phyloP scores from a whole-genome alignment of 768 basidiomycete species.

The Termitomyces sp. region DNA sequence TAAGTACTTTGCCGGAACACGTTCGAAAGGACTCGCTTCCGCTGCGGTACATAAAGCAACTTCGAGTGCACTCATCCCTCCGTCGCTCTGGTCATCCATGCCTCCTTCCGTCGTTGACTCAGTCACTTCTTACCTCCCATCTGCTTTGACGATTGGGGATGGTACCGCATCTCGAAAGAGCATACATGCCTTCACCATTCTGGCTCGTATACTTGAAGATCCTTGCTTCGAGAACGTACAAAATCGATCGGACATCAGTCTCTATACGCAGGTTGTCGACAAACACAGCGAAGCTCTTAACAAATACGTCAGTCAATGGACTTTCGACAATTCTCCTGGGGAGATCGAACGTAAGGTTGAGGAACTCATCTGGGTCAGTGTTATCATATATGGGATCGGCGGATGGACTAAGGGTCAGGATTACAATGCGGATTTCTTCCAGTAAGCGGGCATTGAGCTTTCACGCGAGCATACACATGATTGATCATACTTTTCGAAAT shows the following conservation, averaged over 20 bases:
- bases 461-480: background rate
- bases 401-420: constrained; percentile 36
- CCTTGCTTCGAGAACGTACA: constrained; percentile 22
- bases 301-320: constrained; percentile 40
- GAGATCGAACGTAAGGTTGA: constrained; percentile 52
- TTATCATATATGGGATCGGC: constrained; percentile 48
- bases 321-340: constrained; percentile 25
- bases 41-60: constrained; percentile 40
- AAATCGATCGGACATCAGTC: constrained; percentile 9
- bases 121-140: background rate
- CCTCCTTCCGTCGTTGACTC: background rate
- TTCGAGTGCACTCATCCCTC: constrained; percentile 27
- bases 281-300: constrained; percentile 35
- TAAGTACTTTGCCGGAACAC: background rate
- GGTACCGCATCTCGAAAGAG: background rate
- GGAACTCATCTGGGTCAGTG: constrained; percentile 53
- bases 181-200: constrained; percentile 45
- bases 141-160: background rate
- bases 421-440: constrained; percentile 56
- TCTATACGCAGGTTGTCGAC: constrained; percentile 29
- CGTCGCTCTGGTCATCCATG: constrained; percentile 18
- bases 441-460: constrained; percentile 33
- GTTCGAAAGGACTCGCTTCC: constrained; percentile 33
- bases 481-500: background rate
- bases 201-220: constrained; percentile 52